Percentiles rank a stretch among this genome's conserved stretches.
Conservation (phyloP, 306 rosid genomes). For the Quercus cerris region DNA sequence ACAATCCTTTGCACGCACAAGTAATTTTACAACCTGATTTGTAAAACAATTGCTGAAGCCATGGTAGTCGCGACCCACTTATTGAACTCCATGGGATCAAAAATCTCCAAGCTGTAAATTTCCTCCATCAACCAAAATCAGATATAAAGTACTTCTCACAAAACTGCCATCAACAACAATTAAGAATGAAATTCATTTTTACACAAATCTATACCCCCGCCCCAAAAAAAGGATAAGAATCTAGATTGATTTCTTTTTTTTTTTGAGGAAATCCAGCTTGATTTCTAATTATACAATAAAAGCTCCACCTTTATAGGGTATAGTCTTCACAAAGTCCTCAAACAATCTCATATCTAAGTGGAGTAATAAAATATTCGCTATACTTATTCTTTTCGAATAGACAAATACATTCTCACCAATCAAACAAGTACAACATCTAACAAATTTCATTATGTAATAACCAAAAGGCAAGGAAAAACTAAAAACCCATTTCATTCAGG, state of each 20-base stretch:
- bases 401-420: background rate
- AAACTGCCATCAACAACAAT: background rate
- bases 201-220: too few species aligned
- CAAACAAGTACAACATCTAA: background rate
- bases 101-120: constrained; percentile 57
- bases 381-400: background rate
- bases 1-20: too few species aligned
- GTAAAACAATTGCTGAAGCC: too few species aligned
- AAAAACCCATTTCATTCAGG: background rate
- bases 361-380: background rate
- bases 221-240: too few species aligned
- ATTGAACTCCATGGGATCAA: constrained; percentile 53
- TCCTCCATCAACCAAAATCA: constrained; percentile 8
- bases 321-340: background rate
- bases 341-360: background rate
- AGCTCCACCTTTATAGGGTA: background rate
- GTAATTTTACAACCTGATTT: too few species aligned
- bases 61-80: constrained; percentile 51
- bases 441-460: background rate
- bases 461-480: background rate
- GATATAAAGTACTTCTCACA: background rate
- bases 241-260: too few species aligned
- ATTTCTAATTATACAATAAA: background rate
- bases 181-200: constrained; percentile 4
- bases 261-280: too few species aligned